phyloP scores from a whole-genome alignment of 148 eudicot genomes.

The Mesembryanthemum crystallinum region DNA sequence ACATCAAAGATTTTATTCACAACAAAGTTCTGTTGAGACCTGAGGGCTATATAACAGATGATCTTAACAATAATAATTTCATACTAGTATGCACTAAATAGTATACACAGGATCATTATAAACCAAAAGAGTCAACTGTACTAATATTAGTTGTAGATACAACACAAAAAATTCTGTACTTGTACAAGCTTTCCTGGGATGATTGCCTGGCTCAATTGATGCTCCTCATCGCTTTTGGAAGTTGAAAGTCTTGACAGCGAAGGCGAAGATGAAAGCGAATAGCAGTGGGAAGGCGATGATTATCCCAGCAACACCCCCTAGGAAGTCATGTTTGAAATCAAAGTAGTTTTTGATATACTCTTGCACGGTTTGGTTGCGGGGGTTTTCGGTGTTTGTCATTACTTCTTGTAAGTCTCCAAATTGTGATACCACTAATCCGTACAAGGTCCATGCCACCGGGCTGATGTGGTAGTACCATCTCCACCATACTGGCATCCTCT shows the following conservation, averaged over 20 bases:
- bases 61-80: too few species aligned
- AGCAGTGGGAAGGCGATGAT: slow-evolving; percentile 38
- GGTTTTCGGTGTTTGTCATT: neutral
- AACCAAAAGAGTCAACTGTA: neutral
- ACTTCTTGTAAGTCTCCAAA: slow-evolving; percentile 43
- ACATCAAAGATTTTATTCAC: too few species aligned
- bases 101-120: neutral
- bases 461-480: slow-evolving; percentile 67
- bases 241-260: slow-evolving; percentile 56
- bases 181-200: neutral
- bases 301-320: slow-evolving; percentile 47
- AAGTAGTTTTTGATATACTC: slow-evolving; percentile 41
- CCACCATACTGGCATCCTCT: slow-evolving; percentile 78
- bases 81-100: neutral
- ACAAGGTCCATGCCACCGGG: slow-evolving; percentile 66
- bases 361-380: slow-evolving; percentile 22
- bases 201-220: too few species aligned
- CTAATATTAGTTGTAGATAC: neutral
- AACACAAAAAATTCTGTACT: neutral
- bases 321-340: slow-evolving; percentile 55
- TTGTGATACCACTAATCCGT: slow-evolving; percentile 64
- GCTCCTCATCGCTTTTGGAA: slow-evolving; percentile 57
- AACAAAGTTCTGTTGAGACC: too few species aligned
- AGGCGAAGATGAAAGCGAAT: slow-evolving; percentile 60
- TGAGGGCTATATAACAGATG: too few species aligned